Evolutionary conservation across 192 early-diverging fungal genomes (phyloP), one percentile per base, ranked within the genome.

Genomic region (Umbelopsis sp.): DNA sequence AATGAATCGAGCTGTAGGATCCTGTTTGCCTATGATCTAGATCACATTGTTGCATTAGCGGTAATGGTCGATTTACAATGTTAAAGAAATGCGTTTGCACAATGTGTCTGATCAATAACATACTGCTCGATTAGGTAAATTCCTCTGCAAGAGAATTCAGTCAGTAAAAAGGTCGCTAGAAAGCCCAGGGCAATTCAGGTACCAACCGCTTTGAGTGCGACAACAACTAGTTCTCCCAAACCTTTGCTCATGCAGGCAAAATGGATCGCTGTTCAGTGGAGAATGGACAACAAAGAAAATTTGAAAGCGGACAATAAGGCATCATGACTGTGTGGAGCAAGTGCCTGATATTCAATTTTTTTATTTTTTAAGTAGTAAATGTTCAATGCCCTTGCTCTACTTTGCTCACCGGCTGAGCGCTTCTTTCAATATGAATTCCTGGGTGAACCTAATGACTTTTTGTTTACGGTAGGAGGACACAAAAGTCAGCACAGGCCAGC

Each of bases 1-100:
- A n/a, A 77, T 74, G 68, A 87, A 81, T 17, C 84, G 67, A 45
- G 76, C 79, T 49, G 83, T 84, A 4, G 86, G 84, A 66, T 86
- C 81, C 67, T 82, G 84, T 38, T 87, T 87, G 14, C 86, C 86
- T 24, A 87, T 74, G 47, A 76, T 68, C 79, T 62, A 5, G 10
- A 32, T 8, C 16, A 11, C 38, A 41, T 41, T 41, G 3, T 4
- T 41, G 5, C 12, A 34, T 10, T 34, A 54, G 52, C 20, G 49
- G 21, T 26, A 54, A 24, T 62, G 8, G 31, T 17, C 20, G 10
- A 62, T 26, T 17, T 29, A 17, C 22, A 32, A 1, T 22, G 49
- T 6, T 4, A 4, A 9, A 12, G 25, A 10, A 32, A 10, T 0
- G 12, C 45, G 36, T 20, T 26, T n/a, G n/a, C n/a, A n/a, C n/a